These are phyloP conservation scores for Russula vinacea DNA, from an alignment of 768 basidiomycete genomes.

Conservation along the genomic window DNA sequence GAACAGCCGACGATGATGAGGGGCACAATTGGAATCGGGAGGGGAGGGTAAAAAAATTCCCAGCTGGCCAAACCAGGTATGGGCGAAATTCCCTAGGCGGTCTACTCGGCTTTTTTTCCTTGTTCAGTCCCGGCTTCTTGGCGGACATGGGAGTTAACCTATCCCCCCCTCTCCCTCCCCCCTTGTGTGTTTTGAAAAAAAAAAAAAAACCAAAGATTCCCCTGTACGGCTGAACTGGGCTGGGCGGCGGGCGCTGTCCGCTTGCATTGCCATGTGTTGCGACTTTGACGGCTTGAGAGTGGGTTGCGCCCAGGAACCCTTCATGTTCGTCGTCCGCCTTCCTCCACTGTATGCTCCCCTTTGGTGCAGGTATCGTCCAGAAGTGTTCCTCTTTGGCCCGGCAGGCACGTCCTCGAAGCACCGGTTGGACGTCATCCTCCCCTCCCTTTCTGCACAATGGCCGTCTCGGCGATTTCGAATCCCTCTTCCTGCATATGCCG, in stretches of 20 bases:
- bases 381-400: neutral
- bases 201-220: neutral
- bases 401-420: slow-evolving; percentile 8
- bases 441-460: neutral
- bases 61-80: neutral
- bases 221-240: too few species aligned
- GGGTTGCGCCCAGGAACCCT: too few species aligned
- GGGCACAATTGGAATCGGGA: neutral
- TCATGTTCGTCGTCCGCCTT: neutral
- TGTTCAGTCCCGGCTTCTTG: slow-evolving; percentile 12
- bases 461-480: slow-evolving; percentile 16
- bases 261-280: too few species aligned
- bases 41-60: neutral
- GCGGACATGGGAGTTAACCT: neutral
- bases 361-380: too few species aligned
- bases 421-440: slow-evolving; percentile 9
- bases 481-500: slow-evolving; percentile 8
- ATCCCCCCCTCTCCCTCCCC: neutral
- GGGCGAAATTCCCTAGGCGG: neutral
- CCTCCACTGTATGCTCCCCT: neutral
- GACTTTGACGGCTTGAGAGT: too few species aligned
- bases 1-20: neutral
- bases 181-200: neutral
- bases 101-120: slow-evolving; percentile 19
- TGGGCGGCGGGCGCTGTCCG: too few species aligned